These are phyloP conservation scores for Blastobotrys malaysiensis DNA, from an alignment of 1,139 yeast species.

Conservation along the genomic window DNA sequence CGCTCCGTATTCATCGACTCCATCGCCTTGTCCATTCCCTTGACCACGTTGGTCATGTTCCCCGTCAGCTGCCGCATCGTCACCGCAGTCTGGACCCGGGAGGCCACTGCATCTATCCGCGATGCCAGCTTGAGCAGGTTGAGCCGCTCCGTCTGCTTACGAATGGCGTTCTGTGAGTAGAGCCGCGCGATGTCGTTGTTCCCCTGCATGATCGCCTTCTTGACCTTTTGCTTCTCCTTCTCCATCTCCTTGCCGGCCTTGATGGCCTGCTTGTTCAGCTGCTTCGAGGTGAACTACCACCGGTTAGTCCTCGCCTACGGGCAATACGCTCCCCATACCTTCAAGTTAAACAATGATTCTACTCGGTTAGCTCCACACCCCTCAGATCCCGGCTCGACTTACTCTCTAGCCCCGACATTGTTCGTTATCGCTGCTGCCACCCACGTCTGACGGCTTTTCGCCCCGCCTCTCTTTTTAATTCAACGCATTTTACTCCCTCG, in stretches of 20 bases:
- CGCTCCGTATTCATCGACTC: conserved; percentile 89
- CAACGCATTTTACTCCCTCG: background rate
- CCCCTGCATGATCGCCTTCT: conserved; percentile 81
- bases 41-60: conserved; percentile 87
- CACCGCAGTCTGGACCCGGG: conserved; percentile 94
- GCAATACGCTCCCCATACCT: conserved; percentile 26
- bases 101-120: conserved; percentile 91
- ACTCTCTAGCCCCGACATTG: conserved; percentile 48
- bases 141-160: conserved; percentile 83
- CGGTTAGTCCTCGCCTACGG: background rate
- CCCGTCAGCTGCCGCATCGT: conserved; percentile 94
- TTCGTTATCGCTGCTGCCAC: background rate
- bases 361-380: conserved; percentile 12
- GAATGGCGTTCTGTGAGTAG: conserved; percentile 92
- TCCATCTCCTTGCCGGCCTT: conserved; percentile 89
- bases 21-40: conserved; percentile 94
- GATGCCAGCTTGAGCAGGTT: conserved; percentile 79
- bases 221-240: conserved; percentile 79
- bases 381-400: conserved; percentile 23
- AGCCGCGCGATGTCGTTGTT: conserved; percentile 89
- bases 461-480: background rate
- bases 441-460: background rate
- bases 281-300: conserved; percentile 86
- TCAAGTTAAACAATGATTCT: conserved; percentile 52
- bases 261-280: conserved; percentile 80